phyloP scores from a whole-genome alignment of 1,284 basidiomycete species.

The Gomphus bonarii region DNA sequence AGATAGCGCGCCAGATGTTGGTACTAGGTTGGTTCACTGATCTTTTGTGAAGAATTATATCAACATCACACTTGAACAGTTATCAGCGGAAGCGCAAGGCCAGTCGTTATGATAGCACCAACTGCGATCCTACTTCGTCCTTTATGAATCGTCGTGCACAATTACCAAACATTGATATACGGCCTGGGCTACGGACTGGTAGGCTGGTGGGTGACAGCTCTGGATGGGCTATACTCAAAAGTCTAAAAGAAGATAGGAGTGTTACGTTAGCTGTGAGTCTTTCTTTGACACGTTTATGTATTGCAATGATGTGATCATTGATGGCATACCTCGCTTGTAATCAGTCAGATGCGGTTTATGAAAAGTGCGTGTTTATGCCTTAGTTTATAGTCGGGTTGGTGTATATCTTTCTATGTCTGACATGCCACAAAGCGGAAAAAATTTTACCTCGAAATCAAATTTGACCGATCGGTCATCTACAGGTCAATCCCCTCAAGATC shows the following conservation, averaged over 20 bases:
- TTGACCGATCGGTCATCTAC: not conserved
- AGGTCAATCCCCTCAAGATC: not conserved
- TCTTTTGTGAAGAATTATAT: not conserved
- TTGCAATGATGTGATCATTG: not conserved
- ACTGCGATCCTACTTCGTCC: not conserved
- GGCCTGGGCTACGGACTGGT: not conserved
- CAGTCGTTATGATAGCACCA: not conserved
- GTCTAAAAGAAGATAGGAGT: not conserved
- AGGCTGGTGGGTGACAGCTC: constrained; percentile 2
- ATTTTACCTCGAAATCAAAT: not conserved
- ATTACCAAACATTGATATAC: not conserved
- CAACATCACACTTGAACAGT: not conserved
- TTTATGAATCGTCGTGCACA: not conserved
- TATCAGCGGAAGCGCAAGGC: constrained; percentile 1
- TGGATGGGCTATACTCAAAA: not conserved
- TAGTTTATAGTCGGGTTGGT: not conserved
- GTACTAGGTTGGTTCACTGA: not conserved
- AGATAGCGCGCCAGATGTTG: not conserved
- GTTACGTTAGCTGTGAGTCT: constrained; percentile 1
- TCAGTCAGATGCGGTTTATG: not conserved
- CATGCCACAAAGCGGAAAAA: not conserved
- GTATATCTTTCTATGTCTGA: constrained; percentile 1
- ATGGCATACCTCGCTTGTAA: not conserved
- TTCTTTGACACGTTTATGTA: not conserved
- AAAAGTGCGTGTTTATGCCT: not conserved